A percentile compares a stretch with the other conserved stretches of the same genome.
phyloP scores from a whole-genome alignment of 768 basidiomycete species.

The Psilocybe azurescens region DNA sequence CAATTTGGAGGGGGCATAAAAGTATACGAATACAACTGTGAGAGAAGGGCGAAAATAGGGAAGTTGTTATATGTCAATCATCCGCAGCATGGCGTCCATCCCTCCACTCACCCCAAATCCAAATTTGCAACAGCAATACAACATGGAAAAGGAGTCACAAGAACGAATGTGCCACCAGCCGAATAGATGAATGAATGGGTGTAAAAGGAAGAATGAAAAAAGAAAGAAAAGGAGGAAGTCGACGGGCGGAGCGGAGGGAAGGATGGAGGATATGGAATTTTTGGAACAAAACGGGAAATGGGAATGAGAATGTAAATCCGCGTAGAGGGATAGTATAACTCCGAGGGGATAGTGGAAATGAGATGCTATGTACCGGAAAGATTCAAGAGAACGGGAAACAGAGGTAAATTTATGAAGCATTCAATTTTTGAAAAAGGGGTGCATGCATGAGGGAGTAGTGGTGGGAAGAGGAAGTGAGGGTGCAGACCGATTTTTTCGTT shows the following conservation, averaged over 20 bases:
- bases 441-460: background rate
- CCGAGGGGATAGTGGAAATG: background rate
- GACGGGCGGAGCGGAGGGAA: background rate
- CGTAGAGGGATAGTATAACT: background rate
- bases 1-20: background rate
- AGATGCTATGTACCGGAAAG: background rate
- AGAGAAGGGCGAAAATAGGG: background rate
- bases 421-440: background rate
- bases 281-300: background rate
- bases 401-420: slow-evolving; percentile 15
- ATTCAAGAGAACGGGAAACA: background rate
- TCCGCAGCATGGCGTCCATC: background rate
- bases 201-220: background rate
- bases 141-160: background rate
- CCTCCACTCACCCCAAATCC: background rate
- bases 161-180: background rate
- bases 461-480: too few species aligned
- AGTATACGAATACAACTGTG: background rate
- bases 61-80: background rate
- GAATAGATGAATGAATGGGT: background rate
- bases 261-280: background rate
- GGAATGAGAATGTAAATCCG: background rate
- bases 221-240: too few species aligned
- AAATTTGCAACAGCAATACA: background rate
- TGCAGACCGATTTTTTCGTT: background rate